Evolutionary conservation across 768 basidiomycete species (phyloP).

Genomic region (Tulasnella sp.): DNA sequence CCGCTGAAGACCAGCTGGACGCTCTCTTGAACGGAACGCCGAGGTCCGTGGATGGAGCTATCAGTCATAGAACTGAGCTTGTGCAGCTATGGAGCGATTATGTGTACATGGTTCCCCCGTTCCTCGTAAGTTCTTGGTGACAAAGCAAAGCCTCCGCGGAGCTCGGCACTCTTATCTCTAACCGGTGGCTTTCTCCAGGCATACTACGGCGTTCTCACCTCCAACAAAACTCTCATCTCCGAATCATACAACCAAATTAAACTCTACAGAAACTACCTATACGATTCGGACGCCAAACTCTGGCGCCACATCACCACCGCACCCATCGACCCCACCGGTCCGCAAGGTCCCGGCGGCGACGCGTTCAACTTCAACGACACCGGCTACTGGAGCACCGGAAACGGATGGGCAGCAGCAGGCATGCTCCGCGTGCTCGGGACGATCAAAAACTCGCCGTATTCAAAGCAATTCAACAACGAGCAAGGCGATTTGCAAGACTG

Average conservation of each 20-base stretch:
- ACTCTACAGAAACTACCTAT: constrained; percentile 27
- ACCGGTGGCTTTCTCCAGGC: constrained; percentile 24
- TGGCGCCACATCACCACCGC: constrained; percentile 30
- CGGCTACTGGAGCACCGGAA: constrained; percentile 28
- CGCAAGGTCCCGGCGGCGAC: neutral
- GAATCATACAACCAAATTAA: constrained; percentile 28
- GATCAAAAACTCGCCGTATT: constrained; percentile 25
- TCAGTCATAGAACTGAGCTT: constrained; percentile 29
- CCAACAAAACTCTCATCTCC: neutral
- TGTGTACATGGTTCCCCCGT: constrained; percentile 25
- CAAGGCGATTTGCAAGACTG: constrained; percentile 26
- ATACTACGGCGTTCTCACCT: constrained; percentile 28
- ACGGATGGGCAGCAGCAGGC: constrained; percentile 32
- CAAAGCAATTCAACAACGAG: constrained; percentile 14
- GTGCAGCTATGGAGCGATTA: constrained; percentile 26
- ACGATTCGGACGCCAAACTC: constrained; percentile 17
- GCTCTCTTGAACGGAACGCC: constrained; percentile 26
- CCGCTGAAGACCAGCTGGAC: constrained; percentile 25
- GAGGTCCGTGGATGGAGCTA: constrained; percentile 25
- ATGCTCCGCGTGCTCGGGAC: constrained; percentile 29
- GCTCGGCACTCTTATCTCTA: neutral
- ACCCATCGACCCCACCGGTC: neutral
- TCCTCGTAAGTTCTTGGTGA: constrained; percentile 29
- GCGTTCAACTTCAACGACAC: constrained; percentile 21
- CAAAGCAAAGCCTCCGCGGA: neutral